Base-by-base conservation (phyloP, 768 basidiomycete genomes). In the Gloeopeniophorella convolvens region DNA sequence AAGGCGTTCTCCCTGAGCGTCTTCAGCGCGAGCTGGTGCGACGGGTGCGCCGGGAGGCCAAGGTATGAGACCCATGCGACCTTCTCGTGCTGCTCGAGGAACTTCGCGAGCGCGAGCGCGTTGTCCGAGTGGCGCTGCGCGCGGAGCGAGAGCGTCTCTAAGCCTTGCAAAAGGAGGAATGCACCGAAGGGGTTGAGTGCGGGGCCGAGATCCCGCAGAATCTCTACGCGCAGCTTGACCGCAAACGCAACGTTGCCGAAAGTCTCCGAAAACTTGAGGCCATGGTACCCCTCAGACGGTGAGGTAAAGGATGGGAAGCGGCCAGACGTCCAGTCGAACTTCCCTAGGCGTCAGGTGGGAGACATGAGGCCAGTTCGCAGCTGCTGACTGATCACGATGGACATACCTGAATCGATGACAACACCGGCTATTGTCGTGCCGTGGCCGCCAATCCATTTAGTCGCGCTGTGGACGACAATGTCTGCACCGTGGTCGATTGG, bases 381-480 rank as follows among this genome's bases (percentile, higher is more conserved):
- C 35, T 40, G 3, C 3, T 15, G 16, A 32, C 1, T 7, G 26
- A 4, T 23, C 5, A 40, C 18, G 10, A 48, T 32, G 26, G 57
- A 66, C 62, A 26, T 62, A 77, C 85, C 86, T 8, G 77, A 74
- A 63, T 89, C 86, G 40, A 90, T 65, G 50, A 91, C 69, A 24
- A 88, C 78, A 34, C 88, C 89, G 4, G 74, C 86, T 40, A 91
- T 85, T 20, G 83, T 85, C 0, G 82, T 89, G 26, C 89, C 87
- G 53, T 88, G 85, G 0, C 84, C 83, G 11, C 83, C 82, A 28
- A 89, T 88, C 89, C 88, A 91, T 60, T 91, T 89, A 1, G 88
- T 89, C 1, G 84, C 84, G 42, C 81, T 84, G 63, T 89, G 82
- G 15, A 88, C 82, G 50, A 89, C 70, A 50, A 90, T 85, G 56